Evolutionary conservation across 2,329 filamentous ascomycete species (phyloP).

Genomic region (Zalaria sp.): DNA sequence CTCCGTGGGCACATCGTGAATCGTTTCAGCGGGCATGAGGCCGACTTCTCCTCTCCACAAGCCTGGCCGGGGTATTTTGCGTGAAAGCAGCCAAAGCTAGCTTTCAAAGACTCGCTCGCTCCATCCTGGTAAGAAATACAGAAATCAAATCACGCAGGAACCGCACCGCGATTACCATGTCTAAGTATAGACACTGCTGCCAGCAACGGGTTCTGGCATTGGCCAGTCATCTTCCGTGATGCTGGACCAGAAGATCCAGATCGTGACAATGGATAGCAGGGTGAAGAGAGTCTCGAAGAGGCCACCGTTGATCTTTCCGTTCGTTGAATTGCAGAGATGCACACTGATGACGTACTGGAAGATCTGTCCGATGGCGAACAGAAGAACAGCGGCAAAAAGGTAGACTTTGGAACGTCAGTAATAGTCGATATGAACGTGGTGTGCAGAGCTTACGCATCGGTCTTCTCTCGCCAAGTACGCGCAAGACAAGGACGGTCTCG

Average conservation of each 20-base stretch:
- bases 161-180: neutral
- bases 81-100: too few species aligned
- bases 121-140: neutral
- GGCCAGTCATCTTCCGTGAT: constrained; percentile 99
- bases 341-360: constrained; percentile 93
- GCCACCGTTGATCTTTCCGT: constrained; percentile 80
- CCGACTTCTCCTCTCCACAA: too few species aligned
- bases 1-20: too few species aligned
- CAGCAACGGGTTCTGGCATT: constrained; percentile 26
- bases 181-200: constrained; percentile 24
- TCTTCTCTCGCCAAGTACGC: constrained; percentile 71
- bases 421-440: neutral
- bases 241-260: constrained; percentile 97
- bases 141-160: neutral
- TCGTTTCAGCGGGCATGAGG: too few species aligned
- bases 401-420: constrained; percentile 42
- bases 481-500: constrained; percentile 69
- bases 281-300: constrained; percentile 92
- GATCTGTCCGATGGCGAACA: constrained; percentile 85
- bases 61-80: too few species aligned
- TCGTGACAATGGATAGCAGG: constrained; percentile 60
- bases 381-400: constrained; percentile 54
- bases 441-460: constrained; percentile 58
- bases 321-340: constrained; percentile 73
- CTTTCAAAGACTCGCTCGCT: too few species aligned